Evolutionary conservation across 306 rosid species (phyloP), one percentile per base, ranked within the genome.

Genomic region (Prinsepia uniflora): DNA sequence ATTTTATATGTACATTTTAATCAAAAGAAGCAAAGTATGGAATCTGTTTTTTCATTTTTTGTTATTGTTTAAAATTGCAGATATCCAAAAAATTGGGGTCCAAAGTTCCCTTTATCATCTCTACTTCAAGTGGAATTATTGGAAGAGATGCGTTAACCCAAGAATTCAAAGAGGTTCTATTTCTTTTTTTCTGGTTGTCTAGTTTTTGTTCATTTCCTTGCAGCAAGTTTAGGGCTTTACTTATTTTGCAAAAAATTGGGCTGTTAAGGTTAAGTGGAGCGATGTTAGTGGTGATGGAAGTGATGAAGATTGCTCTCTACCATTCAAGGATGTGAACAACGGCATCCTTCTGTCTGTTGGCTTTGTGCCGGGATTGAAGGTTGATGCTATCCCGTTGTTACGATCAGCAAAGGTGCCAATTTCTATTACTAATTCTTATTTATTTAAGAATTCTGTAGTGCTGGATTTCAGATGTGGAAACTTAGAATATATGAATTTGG

Each of bases 341-440:
- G 98, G 95, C 72, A 74, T 92, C 40, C 80, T 89, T 72, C 58
- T 92, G 84, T 83, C 88, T 1, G 56, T 89, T 68, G 98, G 92
- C 2, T 87, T 49, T 79, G 71, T 92, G 34, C 98, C 96, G 3
- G 96, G 96, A 73, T 67, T 89, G 5, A 83, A 80, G 80, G 92
- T 83, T 47, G 90, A 89, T 71, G 89, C 79, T 39, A 72, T 89
- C 72, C 90, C 97, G 0, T 66, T 92, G 60, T 39, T 73, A 24
- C 77, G 77, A 2, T 71, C 76, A 0, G 5, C 44, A 3, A 71
- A 65, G 88, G 97, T 85, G 75, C 72, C 48, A 12, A 41, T 58
- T 50, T 48, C 9, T 7, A 15, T 17, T n/a, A 36, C 40, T 13
- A 53, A 47, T 30, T 41, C 57, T 11, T 45, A 56, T 42, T 54